Base-by-base conservation (phyloP, 1,284 basidiomycete genomes). In the Ustilago vetiveriae region DNA sequence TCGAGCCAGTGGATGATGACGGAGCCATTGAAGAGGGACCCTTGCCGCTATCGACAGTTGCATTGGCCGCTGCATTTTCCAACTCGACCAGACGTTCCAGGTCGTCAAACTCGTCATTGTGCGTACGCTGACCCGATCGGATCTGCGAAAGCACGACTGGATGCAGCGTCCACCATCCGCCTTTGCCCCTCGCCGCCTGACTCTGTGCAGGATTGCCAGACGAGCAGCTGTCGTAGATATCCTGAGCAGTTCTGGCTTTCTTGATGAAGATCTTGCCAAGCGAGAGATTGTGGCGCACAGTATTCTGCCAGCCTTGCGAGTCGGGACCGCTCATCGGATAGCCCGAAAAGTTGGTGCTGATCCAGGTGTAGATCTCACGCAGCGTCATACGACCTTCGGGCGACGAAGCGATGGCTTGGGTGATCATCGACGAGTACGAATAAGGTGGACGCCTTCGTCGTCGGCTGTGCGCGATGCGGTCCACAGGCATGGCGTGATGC, bases 331-430 rank as follows among this genome's bases (percentile, higher is more conserved):
- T 41, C 70, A 78, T 72, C 7, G 69, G 65, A 38, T 78, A 78
- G 16, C 72, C 55, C 14, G 75, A 45, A 45, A 69, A 76, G 39
- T 71, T 63, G 44, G 39, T 68, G 53, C 63, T 66, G 59, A 78
- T 78, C 75, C 75, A 77, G 1, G 71, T 72, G 58, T 78, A 78
- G 47, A 78, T 77, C 53, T 78, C 76, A 16, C 74, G 63, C 41
- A 78, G 38, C 13, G 75, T 78, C 72, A 78, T 75, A 30, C 70
- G 59, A 17, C 70, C 65, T 36, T 72, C 75, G 5, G 73, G 35
- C 10, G 72, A 62, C 4, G 76, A 78, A 2, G 71, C 48, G 45
- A 78, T 77, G n/a, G 76, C 76, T 47, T 76, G 74, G 4, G 76
- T 75, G 55, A 76, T 77, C 57, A 78, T 65, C 13, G 68, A 70